Evolutionary conservation across 1,139 yeast species (phyloP).

Genomic region (Blastobotrys petasosporus): DNA sequence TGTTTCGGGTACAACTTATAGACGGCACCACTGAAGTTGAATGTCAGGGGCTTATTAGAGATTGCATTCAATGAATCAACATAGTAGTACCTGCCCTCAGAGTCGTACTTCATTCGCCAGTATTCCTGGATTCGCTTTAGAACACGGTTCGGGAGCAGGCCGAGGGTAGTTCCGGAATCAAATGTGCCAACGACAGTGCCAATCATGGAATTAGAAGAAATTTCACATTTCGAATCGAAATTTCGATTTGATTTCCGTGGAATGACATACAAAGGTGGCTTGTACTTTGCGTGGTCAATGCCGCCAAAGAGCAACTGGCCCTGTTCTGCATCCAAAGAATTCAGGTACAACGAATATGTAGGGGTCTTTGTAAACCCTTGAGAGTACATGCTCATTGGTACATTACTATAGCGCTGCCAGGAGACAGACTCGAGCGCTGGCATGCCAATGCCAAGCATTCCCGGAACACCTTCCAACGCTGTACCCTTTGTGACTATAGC

Average conservation of each 20-base stretch:
- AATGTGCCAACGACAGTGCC: constrained; percentile 8
- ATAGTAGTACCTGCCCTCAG: constrained; percentile 14
- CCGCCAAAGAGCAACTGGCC: constrained; percentile 46
- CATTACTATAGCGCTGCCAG: constrained; percentile 17
- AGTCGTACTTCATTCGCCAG: constrained; percentile 16
- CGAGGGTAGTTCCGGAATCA: constrained; percentile 28
- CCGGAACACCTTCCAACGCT: constrained; percentile 23
- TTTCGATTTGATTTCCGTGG: constrained; percentile 17
- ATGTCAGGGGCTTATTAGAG: constrained; percentile 14
- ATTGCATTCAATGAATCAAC: constrained; percentile 2
- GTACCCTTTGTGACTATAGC: constrained; percentile 23
- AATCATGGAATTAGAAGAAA: constrained; percentile 14
- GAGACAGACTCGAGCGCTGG: constrained; percentile 16
- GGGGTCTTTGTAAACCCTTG: constrained; percentile 43
- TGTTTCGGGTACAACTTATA: constrained; percentile 17
- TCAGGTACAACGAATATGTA: constrained; percentile 38
- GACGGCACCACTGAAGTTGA: constrained; percentile 21
- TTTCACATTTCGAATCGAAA: constrained; percentile 15
- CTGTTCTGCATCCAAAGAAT: constrained; percentile 20
- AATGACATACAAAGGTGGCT: constrained; percentile 32
- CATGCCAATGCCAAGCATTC: constrained; percentile 24
- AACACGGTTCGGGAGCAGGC: constrained; percentile 20
- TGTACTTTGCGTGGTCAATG: constrained; percentile 44
- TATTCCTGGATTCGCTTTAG: constrained; percentile 14
- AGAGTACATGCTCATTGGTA: constrained; percentile 19